Conservation (phyloP, 1,284 basidiomycete species). For the Ustilago sp. region DNA sequence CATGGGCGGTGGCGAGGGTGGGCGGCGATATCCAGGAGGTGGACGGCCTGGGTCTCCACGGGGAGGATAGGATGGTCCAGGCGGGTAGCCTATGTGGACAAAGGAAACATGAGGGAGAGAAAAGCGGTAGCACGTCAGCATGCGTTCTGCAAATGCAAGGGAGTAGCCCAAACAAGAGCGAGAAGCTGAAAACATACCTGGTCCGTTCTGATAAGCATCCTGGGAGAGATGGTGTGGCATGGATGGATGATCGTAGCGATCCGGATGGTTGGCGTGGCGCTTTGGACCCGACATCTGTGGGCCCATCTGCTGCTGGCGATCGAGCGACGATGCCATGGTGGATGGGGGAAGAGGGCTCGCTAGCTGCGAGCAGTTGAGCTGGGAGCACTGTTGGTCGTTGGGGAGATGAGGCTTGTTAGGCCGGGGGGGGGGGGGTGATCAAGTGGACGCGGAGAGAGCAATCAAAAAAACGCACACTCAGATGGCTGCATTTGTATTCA, state of each 20-base stretch:
- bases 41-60: conserved; percentile 39
- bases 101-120: neutral
- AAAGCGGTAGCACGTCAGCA: neutral
- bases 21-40: conserved; percentile 34
- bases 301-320: conserved; percentile 44
- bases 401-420: no score
- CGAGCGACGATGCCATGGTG: conserved; percentile 50
- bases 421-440: no score
- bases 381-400: neutral
- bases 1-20: conserved; percentile 44
- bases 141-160: neutral
- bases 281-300: conserved; percentile 41
- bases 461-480: neutral
- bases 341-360: neutral
- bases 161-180: neutral
- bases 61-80: conserved; percentile 39
- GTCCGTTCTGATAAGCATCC: conserved; percentile 44
- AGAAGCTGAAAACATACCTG: conserved; percentile 29
- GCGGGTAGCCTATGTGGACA: conserved; percentile 32
- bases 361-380: conserved; percentile 5
- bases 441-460: neutral
- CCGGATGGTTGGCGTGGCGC: conserved; percentile 40
- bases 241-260: conserved; percentile 51
- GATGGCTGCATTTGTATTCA: conserved; percentile 15
- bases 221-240: conserved; percentile 48